Base-by-base conservation (phyloP, 345 rosid genomes). In the Mercurialis annua region DNA sequence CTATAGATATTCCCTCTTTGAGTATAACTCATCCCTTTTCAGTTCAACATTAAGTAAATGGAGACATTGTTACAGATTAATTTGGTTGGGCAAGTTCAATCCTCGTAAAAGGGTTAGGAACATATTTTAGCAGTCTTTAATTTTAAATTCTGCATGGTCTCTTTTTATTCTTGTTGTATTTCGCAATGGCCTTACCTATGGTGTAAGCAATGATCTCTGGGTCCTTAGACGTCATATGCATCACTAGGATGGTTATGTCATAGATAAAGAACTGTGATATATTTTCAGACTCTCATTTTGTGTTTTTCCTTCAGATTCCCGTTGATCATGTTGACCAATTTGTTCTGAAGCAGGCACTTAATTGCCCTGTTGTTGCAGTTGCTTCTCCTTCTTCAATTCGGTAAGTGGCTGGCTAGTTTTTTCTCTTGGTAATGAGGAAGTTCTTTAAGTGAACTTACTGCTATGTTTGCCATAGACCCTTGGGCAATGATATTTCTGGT, bases 311-410 rank as follows among this genome's bases (percentile, higher is more conserved):
- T 17, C 82, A 94, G 99, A 82, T 81, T 66, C 92, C 90, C 44
- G 88, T 91, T 64, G 59, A 81, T 51, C 81, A 78, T 75, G 92
- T 94, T 72, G 96, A 91, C 64, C 72, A 68, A 64, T 70, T 60
- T 52, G 76, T 87, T 59, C 73, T 91, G 46, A 71, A 83, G 81
- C 77, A 77, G 78, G 97, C 96, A 68, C 68, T 87, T 55, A 84
- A 79, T 76, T 83, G 80, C 47, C 90, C 96, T 29, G 95, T 94
- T 66, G 77, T 87, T 65, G 82, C 99, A 21, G 89, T 91, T 72
- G 99, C 96, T 72, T 93, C 99, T 50, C 99, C 97, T 80, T 94
- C 95, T 63, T 87, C 99, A 70, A 60, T 89, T 48, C 67, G 79
- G 99, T 94, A 56, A 70, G 79, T 68, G 53, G 54, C 53, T 65